A percentile compares a stretch with the other conserved stretches of the same genome.
Evolutionary conservation across 805 yeast species (phyloP).

Genomic region (Nakazawaea peltata): DNA sequence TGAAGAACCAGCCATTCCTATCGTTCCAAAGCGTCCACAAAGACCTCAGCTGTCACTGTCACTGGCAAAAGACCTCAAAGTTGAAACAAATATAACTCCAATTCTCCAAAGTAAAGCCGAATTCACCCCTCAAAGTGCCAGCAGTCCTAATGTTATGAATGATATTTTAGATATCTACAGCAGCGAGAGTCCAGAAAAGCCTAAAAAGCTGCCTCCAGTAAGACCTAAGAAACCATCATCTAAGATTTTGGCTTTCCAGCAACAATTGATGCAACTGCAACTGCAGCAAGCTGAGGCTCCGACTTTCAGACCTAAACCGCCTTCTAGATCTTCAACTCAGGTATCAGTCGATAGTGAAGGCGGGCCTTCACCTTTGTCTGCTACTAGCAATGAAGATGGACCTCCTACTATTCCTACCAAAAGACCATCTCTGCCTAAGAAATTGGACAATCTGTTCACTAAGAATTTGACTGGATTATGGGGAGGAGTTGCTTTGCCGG

Average conservation of each 20-base stretch:
- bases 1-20: slow-evolving; percentile 1
- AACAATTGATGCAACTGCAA: slow-evolving; percentile 54
- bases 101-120: neutral
- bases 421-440: slow-evolving; percentile 9
- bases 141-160: slow-evolving; percentile 1
- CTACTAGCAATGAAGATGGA: neutral
- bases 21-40: slow-evolving; percentile 5
- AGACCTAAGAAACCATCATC: slow-evolving; percentile 75
- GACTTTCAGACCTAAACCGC: slow-evolving; percentile 14
- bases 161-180: slow-evolving; percentile 15
- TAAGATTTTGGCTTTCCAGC: slow-evolving; percentile 75
- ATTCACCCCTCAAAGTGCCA: neutral
- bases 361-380: no score
- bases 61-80: neutral
- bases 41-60: neutral
- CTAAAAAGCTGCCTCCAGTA: slow-evolving; percentile 41
- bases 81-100: neutral
- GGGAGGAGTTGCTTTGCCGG: slow-evolving; percentile 43
- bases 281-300: slow-evolving; percentile 24
- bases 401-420: slow-evolving; percentile 3
- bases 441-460: slow-evolving; percentile 31
- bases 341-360: slow-evolving; percentile 3
- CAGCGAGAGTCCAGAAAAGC: slow-evolving; percentile 14
- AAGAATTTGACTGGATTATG: slow-evolving; percentile 53
- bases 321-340: slow-evolving; percentile 2